Conservation (phyloP, 2,329 filamentous ascomycete species). For the Trichoderma guizhouense region DNA sequence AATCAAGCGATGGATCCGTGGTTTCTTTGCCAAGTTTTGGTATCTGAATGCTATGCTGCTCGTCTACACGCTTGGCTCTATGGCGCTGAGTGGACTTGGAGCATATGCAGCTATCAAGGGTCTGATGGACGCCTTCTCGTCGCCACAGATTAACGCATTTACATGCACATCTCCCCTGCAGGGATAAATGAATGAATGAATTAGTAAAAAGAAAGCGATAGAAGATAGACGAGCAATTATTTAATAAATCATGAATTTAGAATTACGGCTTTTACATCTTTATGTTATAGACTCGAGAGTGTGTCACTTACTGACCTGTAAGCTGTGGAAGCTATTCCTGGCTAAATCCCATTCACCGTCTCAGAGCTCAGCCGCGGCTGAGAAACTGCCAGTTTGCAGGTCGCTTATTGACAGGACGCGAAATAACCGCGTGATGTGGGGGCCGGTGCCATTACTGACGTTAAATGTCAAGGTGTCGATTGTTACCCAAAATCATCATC, state of each 20-base stretch:
- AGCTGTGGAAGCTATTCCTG: neutral
- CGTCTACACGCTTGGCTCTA: conserved; percentile 19
- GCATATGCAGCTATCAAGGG: conserved; percentile 20
- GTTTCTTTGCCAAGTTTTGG: conserved; percentile 15
- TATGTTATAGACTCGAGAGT: neutral
- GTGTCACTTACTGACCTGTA: neutral
- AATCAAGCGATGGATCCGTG: conserved; percentile 14
- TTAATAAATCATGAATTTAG: neutral
- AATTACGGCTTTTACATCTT: neutral
- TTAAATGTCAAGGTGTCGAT: neutral
- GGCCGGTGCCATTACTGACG: neutral
- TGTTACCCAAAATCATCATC: neutral
- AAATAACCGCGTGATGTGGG: too few species aligned
- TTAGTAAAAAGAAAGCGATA: neutral
- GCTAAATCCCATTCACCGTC: neutral
- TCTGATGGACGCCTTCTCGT: conserved; percentile 20
- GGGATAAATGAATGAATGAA: neutral
- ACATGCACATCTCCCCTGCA: conserved; percentile 21
- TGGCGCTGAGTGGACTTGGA: conserved; percentile 20
- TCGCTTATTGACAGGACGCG: neutral
- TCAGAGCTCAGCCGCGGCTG: neutral
- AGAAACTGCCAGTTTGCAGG: neutral
- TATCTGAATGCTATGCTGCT: conserved; percentile 16
- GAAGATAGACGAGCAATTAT: neutral
- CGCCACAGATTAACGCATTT: conserved; percentile 23